phyloP scores from a whole-genome alignment of 2,329 filamentous ascomycete genomes.

The Ascochyta lentis region DNA sequence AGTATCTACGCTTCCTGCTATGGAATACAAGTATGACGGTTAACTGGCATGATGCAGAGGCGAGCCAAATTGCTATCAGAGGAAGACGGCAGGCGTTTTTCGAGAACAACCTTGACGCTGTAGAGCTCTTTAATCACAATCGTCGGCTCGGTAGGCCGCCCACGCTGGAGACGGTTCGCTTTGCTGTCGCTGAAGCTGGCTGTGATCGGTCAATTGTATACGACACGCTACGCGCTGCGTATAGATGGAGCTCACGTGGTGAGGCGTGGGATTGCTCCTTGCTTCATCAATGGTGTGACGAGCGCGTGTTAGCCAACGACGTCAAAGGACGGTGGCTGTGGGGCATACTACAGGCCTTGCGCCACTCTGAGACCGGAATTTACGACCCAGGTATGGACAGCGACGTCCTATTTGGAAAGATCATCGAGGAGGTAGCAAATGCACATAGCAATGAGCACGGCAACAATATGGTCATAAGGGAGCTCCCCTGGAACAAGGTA shows the following conservation, averaged over 20 bases:
- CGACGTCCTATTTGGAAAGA: neutral
- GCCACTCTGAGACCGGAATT: neutral
- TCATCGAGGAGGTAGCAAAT: constrained; percentile 21
- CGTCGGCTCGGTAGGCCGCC: constrained; percentile 39
- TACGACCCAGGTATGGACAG: neutral
- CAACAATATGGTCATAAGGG: constrained; percentile 26
- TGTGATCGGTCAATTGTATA: constrained; percentile 44
- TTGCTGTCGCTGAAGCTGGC: constrained; percentile 37
- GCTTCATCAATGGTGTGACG: constrained; percentile 40
- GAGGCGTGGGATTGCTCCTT: constrained; percentile 21
- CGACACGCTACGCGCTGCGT: constrained; percentile 33
- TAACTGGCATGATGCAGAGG: constrained; percentile 34
- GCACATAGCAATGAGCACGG: constrained; percentile 28
- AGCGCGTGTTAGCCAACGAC: constrained; percentile 24
- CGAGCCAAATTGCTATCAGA: constrained; percentile 12
- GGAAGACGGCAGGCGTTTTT: constrained; percentile 37
- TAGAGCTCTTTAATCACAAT: constrained; percentile 45
- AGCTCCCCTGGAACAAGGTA: constrained; percentile 41
- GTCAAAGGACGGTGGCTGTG: constrained; percentile 38
- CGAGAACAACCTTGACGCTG: constrained; percentile 37
- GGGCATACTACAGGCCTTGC: constrained; percentile 31
- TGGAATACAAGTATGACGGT: constrained; percentile 43
- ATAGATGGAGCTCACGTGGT: constrained; percentile 22
- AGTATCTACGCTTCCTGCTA: constrained; percentile 41
- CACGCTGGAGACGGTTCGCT: constrained; percentile 28